A percentile compares a stretch with the other conserved stretches of the same genome.
phyloP scores from a whole-genome alignment of 2,329 filamentous ascomycete genomes.

The Sphaerostilbella broomeana region DNA sequence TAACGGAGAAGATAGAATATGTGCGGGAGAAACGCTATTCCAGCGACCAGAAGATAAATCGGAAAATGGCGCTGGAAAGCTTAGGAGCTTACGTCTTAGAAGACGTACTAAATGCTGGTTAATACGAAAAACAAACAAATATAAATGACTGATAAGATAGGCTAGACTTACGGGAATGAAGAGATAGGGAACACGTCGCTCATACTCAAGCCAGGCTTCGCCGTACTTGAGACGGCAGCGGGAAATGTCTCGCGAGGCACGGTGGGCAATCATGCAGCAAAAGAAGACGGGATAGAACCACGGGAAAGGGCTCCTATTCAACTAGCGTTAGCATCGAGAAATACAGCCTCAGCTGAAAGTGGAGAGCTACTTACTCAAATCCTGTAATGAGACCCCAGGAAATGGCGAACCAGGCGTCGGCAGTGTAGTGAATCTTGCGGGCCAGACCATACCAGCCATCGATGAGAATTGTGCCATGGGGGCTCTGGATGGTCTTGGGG shows the following conservation, averaged over 20 bases:
- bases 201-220: slow-evolving; percentile 74
- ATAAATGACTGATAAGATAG: not conserved
- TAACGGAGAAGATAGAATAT: slow-evolving; percentile 10
- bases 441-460: slow-evolving; percentile 80
- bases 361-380: slow-evolving; percentile 30
- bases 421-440: slow-evolving; percentile 53
- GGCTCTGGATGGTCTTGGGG: slow-evolving; percentile 68
- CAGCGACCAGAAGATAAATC: not conserved
- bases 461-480: slow-evolving; percentile 67
- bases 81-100: slow-evolving; percentile 23
- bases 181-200: slow-evolving; percentile 70
- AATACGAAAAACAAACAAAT: slow-evolving; percentile 5
- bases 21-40: slow-evolving; percentile 11
- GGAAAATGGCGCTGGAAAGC: not conserved
- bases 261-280: slow-evolving; percentile 71
- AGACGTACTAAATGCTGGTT: slow-evolving; percentile 32
- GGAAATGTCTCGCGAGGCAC: slow-evolving; percentile 68
- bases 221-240: slow-evolving; percentile 76
- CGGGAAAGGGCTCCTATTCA: slow-evolving; percentile 71
- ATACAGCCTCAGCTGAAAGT: too few species aligned
- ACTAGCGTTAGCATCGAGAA: too few species aligned
- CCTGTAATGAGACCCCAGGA: slow-evolving; percentile 47
- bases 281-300: slow-evolving; percentile 93
- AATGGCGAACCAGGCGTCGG: slow-evolving; percentile 43
- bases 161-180: slow-evolving; percentile 61